Evolutionary conservation across 805 yeast genomes (phyloP), one percentile per base, ranked within the genome.

Genomic region (Grigorovia jiainica): DNA sequence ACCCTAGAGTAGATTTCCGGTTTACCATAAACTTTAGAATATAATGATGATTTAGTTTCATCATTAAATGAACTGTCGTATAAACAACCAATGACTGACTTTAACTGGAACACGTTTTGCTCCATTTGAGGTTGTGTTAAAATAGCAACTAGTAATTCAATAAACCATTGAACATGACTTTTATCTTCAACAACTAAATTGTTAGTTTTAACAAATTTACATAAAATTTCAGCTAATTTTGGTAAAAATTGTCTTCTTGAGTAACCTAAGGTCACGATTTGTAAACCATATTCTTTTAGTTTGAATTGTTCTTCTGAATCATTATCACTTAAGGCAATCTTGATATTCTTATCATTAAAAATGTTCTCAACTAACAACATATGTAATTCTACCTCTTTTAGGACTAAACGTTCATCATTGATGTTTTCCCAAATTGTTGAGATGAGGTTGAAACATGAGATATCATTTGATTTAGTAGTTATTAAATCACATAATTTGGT

Each of bases 201-300:
- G 16, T 23, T 23, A n/a, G 17, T 10, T 18, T 36, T 58, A 36
- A 50, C 77, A 78, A 48, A 67, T 79, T 4, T 56, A 49, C 5
- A 70, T 64, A 3, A 87, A 48, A 65, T 54, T 21, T 57, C 58
- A 8, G 82, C 67, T 9, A 87, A 55, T 1, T 69, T 51, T 0
- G 95, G 89, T 19, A 86, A 60, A 7, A 87, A 61, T 2, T 82
- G 70, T 49, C 94, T 75, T 58, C 95, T 72, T 0, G 84, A 79
- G 41, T 55, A 68, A 0, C 85, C 63, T 36, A 72, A 69, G 1
- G 53, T 49, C 23, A 79, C 63, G 2, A 80, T 66, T 1, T 74
- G 68, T 11, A 49, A 37, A 2, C 75, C 67, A 40, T 66, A 16
- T 42, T 47, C 21, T 30, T 39, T 16, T 45, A 53, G 0, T 45